Conservation (phyloP, 2,329 filamentous ascomycete genomes). For the Botrytis squamosa region DNA sequence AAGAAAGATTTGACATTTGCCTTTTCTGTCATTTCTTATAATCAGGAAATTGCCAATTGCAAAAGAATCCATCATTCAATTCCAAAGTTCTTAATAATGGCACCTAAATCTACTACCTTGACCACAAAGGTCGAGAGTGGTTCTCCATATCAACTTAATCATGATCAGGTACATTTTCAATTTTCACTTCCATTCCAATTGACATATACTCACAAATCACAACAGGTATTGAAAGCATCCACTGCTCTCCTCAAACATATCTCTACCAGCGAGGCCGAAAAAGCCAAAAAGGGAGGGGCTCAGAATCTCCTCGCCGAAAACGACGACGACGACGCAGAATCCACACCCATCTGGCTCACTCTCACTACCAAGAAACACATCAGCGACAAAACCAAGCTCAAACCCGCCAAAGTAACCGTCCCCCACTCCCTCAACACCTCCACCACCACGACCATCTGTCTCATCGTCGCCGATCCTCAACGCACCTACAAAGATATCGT, state of each 20-base stretch:
- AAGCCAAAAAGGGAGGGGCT: constrained; percentile 48
- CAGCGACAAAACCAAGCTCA: constrained; percentile 71
- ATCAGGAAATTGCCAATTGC: background rate
- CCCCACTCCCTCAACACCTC: constrained; percentile 73
- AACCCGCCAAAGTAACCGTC: constrained; percentile 78
- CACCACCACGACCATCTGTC: constrained; percentile 69
- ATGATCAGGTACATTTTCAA: constrained; percentile 35
- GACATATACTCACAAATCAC: constrained; percentile 19
- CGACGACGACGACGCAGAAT: constrained; percentile 44
- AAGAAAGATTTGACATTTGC: constrained; percentile 14
- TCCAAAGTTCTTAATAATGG: constrained; percentile 28
- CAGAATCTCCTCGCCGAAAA: constrained; percentile 50
- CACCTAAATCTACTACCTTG: constrained; percentile 34
- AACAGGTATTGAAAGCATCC: constrained; percentile 59
- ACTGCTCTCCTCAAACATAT: constrained; percentile 62
- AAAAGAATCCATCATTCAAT: background rate
- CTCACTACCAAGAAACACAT: constrained; percentile 66
- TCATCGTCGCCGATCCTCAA: constrained; percentile 81
- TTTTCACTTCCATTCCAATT: background rate
- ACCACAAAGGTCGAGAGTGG: constrained; percentile 39
- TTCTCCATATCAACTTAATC: constrained; percentile 39
- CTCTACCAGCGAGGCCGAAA: constrained; percentile 50
- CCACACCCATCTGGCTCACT: constrained; percentile 59
- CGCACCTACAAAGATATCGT: constrained; percentile 88
- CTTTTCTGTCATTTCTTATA: constrained; percentile 1